A percentile compares a stretch with the other conserved stretches of the same genome.
Conservation (phyloP, 2,329 filamentous ascomycete genomes). For the Balansia obtecta region DNA sequence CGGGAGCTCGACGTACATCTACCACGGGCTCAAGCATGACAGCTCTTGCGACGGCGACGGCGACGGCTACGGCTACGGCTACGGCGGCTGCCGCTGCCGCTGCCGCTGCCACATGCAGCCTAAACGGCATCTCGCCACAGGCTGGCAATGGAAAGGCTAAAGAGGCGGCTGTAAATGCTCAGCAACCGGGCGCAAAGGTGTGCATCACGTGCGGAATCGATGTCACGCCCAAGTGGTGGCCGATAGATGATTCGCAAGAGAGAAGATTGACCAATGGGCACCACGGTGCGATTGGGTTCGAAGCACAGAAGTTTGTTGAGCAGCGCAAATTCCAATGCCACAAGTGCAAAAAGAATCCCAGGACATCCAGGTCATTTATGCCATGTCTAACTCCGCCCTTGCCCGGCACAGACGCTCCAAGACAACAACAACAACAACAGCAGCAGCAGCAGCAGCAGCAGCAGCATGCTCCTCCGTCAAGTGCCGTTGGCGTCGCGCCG, state of each 20-base stretch:
- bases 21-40: constrained; percentile 16
- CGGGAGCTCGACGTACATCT: constrained; percentile 41
- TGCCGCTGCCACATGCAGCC: constrained; percentile 1
- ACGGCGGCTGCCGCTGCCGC: constrained; percentile 23
- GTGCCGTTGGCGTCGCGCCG: constrained; percentile 8
- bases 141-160: constrained; percentile 14
- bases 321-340: constrained; percentile 60
- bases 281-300: constrained; percentile 36
- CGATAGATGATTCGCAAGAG: constrained; percentile 39
- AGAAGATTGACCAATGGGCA: constrained; percentile 40
- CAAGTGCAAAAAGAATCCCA: constrained; percentile 52
- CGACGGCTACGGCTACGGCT: constrained; percentile 1
- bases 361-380: constrained; percentile 24
- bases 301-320: constrained; percentile 45
- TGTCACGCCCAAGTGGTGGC: constrained; percentile 64
- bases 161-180: constrained; percentile 15
- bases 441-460: too few species aligned
- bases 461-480: constrained; percentile 3
- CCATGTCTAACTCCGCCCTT: constrained; percentile 11
- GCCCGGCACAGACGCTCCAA: constrained; percentile 10
- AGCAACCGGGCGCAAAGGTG: constrained; percentile 36
- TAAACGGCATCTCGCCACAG: constrained; percentile 10
- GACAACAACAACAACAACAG: constrained; percentile 3
- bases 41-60: constrained; percentile 6
- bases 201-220: constrained; percentile 57